Evolutionary conservation across 345 rosid genomes (phyloP).

Genomic region (Salix purpurea): DNA sequence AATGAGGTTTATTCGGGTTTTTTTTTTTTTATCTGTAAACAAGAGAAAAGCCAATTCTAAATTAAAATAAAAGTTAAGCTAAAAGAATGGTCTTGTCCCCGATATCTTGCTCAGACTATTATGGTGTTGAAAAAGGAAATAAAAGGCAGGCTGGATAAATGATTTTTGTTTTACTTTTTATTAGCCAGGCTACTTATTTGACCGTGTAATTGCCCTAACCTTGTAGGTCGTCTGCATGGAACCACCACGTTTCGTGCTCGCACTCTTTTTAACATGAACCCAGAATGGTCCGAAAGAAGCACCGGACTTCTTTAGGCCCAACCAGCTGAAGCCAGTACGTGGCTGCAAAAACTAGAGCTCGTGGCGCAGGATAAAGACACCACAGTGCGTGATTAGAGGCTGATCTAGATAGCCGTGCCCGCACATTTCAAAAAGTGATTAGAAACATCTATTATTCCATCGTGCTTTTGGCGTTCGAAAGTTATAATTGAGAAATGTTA

Average conservation of each 20-base stretch:
- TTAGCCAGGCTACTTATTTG: constrained; percentile 9
- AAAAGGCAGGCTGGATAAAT: constrained; percentile 12
- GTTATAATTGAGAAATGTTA: neutral
- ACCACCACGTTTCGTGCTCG: neutral
- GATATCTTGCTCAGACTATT: neutral
- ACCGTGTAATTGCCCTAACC: constrained; percentile 3
- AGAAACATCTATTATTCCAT: constrained; percentile 24
- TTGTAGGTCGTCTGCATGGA: neutral
- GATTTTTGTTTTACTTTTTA: constrained; percentile 18
- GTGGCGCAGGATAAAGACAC: neutral
- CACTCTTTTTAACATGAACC: neutral
- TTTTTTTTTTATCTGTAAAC: neutral
- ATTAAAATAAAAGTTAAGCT: neutral
- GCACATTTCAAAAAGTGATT: constrained; percentile 27
- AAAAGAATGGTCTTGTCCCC: neutral
- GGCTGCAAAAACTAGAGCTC: constrained; percentile 13
- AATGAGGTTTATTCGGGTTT: neutral
- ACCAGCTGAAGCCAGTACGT: constrained; percentile 7
- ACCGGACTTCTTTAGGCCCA: constrained; percentile 20
- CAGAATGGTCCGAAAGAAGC: neutral
- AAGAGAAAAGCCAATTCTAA: neutral
- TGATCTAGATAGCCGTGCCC: constrained; percentile 22
- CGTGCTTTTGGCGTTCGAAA: constrained; percentile 7
- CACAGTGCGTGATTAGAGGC: constrained; percentile 14
- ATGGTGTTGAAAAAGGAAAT: constrained; percentile 15